Evolutionary conservation across 805 yeast species (phyloP), one percentile per base, ranked within the genome.

Genomic region (Candida silvatica): DNA sequence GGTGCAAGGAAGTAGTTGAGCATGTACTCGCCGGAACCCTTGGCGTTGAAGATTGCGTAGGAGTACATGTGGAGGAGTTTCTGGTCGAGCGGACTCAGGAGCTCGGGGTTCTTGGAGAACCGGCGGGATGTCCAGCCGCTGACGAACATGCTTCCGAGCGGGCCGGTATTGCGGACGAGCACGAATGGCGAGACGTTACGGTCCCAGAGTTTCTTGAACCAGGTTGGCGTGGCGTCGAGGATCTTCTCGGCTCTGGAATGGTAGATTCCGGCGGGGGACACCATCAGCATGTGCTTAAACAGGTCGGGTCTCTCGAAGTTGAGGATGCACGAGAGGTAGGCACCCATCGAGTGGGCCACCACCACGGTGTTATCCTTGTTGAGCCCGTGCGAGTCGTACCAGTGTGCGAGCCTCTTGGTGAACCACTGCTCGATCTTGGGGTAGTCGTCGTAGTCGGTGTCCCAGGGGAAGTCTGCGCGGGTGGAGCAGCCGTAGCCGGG

Each of bases 21-120:
- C 66, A 90, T 78, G 54, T 90, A 90, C 59, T 90, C 98, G 5
- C 97, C 97, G 0, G 94, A 83, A 0, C 98, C 98, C 3, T 67
- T 73, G 6, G 84, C 80, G 44, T 79, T 83, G 65, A 92, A 92
- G 9, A 88, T 84, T 4, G 78, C 73, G 56, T 90, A 88, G 0
- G 90, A 65, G 54, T 92, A 92, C 44, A 67, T 65, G 51, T 92
- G 97, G 44, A 90, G 61, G 5, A 73, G 62, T 17, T 58, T 55
- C 17, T 67, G 57, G 47, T 78, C 80, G 2, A 38, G 39, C 5
- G 56, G 42, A 2, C 63, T 49, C 27, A 84, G 59, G 6, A 51
- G 40, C 12, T 41, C 33, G 9, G 34, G 30, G 31, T 48, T 39
- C 28, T 69, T 66, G 17, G 86, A 72, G 53, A 92, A 90, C 34